Base-by-base conservation (phyloP, 148 eudicot genomes). In the Polygonum aviculare region DNA sequence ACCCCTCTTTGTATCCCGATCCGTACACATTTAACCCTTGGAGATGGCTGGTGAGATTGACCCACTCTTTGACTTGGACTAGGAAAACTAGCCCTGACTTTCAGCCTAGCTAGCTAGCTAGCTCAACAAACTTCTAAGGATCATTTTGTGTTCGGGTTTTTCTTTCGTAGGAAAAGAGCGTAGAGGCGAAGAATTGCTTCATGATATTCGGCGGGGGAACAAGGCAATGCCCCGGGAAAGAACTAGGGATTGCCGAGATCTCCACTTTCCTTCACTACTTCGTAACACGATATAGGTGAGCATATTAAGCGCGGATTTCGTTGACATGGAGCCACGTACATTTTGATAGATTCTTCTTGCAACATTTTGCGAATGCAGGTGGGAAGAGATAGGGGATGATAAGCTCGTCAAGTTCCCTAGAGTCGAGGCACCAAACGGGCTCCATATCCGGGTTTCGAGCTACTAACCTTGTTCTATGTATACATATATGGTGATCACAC, bases 171-270 rank as follows among this genome's bases (percentile, higher is more conserved):
- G 91, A 86, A 31, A 88, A 86, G 65, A 79, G 84, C 73, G 81
- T 78, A 73, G 99, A 95, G 49, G 79, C 91, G 21, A 92, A 93
- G 54, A 83, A 84, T 75, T 82, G 85, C 73, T 90, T 86, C 76
- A 83, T 94, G 22, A 83, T 93, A 78, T 95, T 95, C 60, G 99
- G 99, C 71, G 97, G 97, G 9, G 97, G 99, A 9, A 90, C 94
- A 1, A 88, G 99, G 84, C 94, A 87, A 45, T 95, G 99, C 77
- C 99, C 99, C 3, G 99, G 98, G 45, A 95, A 93, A 81, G 99
- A 95, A 80, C 82, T 95, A 35, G 99, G 98, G 71, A 75, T 93
- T 59, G 94, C 94, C n/a, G 99, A 95, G 83, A 91, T 95, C 62
- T 93, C 97, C 5, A 90, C 93, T 2, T 95, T 95, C 79, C 91